Base-by-base conservation (phyloP, 2,329 filamentous ascomycete species). In the Cladorrhinum sp. region DNA sequence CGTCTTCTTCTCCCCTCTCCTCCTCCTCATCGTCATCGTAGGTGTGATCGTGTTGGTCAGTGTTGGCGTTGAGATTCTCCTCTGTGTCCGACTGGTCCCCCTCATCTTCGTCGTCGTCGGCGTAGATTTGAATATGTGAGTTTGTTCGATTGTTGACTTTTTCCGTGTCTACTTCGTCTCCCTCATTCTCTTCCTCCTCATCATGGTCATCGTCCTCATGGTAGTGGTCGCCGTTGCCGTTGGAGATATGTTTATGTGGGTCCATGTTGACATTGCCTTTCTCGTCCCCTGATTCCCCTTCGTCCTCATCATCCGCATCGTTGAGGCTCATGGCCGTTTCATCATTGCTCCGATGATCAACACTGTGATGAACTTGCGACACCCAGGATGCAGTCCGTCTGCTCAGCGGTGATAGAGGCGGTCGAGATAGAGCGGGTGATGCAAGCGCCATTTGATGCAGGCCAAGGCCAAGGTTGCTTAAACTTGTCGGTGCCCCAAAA, bases 271-370 rank as follows among this genome's bases (percentile, higher is more conserved):
- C 16, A 18, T 46, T 46, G 42, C 3, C 23, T 9, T 18, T 57
- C 39, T 20, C 53, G 21, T 42, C 33, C 54, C 23, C 20, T 21
- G 24, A 28, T n/a, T 58, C 57, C 20, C 23, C 50, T 49, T 59
- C 57, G 33, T 54, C 49, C 50, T 59, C 57, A 54, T 59, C 57
- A 54, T 59, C 57, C 2, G 57, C 57, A 48, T 59, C 57, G 14
- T 59, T 57, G 18, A 49, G 18, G 39, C 39, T 57, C 48, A 46
- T 21, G 16, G n/a, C 42, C 3, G 49, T 64, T 46, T 55, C 52
- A 49, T 69, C 69, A 24, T 66, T 57, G 8, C 63, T 62, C 12
- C 10, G 21, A 16, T 20, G 21, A 20, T 57, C 39, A 49, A 21
- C 24, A 20, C 42, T 26, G 42, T 28, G 54, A 16, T 49, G 26